These are phyloP conservation scores for Irpex sp. DNA, from an alignment of 1,284 basidiomycete species.

Conservation along the genomic window DNA sequence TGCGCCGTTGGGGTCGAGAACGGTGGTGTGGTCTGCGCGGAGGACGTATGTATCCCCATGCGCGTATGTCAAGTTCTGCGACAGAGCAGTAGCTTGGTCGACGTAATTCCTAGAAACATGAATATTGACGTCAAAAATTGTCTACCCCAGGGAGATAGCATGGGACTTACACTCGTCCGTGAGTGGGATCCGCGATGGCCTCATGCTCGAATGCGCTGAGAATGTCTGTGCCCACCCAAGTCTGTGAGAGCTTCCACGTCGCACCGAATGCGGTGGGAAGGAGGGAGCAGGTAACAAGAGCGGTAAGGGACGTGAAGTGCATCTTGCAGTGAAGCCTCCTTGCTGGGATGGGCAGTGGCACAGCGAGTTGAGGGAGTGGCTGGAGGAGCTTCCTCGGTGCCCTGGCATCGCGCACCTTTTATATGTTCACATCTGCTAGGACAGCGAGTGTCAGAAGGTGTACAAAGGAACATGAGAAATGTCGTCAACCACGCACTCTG, in stretches of 20 bases:
- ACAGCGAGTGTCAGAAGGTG: no score
- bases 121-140: not conserved
- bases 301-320: constrained; percentile 5
- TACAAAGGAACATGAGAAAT: no score
- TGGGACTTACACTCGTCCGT: constrained; percentile 51
- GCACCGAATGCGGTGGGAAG: constrained; percentile 14
- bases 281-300: constrained; percentile 5
- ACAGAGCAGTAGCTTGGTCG: constrained; percentile 19
- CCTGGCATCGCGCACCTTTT: not conserved
- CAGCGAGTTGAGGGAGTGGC: not conserved
- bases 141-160: not conserved
- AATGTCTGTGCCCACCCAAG: constrained; percentile 41
- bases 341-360: not conserved
- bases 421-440: not conserved
- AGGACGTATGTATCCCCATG: constrained; percentile 26
- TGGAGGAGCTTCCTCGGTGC: not conserved
- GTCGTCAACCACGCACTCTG: not conserved
- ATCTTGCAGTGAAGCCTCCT: constrained; percentile 1
- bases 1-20: constrained; percentile 37
- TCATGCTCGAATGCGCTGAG: constrained; percentile 42
- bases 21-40: constrained; percentile 44
- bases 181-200: constrained; percentile 52
- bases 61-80: constrained; percentile 23
- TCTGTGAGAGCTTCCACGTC: constrained; percentile 39
- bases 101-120: constrained; percentile 23